These are phyloP conservation scores for Pyricularia pennisetigena DNA, from an alignment of 2,329 filamentous ascomycete genomes.

Conservation along the genomic window DNA sequence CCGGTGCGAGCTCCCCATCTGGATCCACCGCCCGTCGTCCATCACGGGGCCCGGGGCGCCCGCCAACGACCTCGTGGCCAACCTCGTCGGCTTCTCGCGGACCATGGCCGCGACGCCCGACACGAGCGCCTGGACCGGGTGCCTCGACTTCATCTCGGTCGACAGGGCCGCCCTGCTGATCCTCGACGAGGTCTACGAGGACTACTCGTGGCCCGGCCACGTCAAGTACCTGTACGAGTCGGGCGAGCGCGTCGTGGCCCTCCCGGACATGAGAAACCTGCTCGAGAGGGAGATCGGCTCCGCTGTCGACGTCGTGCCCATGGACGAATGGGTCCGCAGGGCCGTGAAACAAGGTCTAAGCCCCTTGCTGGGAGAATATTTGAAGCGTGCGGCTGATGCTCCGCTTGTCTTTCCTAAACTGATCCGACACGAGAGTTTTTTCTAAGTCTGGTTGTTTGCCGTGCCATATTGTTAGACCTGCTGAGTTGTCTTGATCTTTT, in stretches of 20 bases:
- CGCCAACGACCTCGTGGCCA: not conserved
- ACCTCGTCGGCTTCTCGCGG: not conserved
- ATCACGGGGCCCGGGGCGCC: not conserved
- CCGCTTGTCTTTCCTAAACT: not conserved
- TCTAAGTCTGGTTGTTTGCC: constrained; percentile 1
- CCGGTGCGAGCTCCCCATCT: not conserved
- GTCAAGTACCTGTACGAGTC: constrained; percentile 7
- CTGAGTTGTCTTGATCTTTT: no score
- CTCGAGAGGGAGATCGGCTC: not conserved
- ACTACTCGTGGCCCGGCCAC: not conserved
- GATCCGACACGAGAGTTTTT: constrained; percentile 5
- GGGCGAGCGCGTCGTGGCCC: constrained; percentile 5
- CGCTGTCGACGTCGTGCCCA: constrained; percentile 2
- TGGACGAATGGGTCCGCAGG: constrained; percentile 7
- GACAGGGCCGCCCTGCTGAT: constrained; percentile 5
- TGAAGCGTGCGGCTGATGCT: constrained; percentile 5
- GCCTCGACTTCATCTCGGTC: constrained; percentile 7
- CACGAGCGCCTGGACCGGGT: constrained; percentile 5
- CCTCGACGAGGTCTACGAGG: not conserved
- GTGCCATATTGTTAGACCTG: no score
- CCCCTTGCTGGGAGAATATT: constrained; percentile 7
- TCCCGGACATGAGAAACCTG: constrained; percentile 3
- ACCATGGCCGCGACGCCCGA: not conserved
- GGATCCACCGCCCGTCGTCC: not conserved
- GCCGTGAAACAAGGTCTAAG: constrained; percentile 6